These are phyloP conservation scores for Capsella bursapastoris DNA, from an alignment of 345 rosid species.

Conservation along the genomic window DNA sequence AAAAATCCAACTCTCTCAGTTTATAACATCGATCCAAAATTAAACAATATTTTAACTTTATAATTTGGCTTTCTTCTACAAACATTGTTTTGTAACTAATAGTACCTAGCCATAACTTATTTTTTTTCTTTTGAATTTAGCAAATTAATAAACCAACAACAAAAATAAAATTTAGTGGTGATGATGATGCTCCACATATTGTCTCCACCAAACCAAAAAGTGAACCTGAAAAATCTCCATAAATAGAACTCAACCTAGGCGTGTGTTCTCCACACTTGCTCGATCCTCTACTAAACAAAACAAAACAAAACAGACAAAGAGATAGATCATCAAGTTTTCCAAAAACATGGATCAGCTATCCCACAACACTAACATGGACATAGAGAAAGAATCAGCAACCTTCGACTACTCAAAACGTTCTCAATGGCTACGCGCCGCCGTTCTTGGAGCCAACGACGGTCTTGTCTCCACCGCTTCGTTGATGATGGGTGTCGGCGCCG, in stretches of 20 bases:
- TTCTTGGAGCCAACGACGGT: slow-evolving; percentile 93
- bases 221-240: slow-evolving; percentile 36
- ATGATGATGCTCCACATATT: slow-evolving; percentile 46
- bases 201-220: slow-evolving; percentile 48
- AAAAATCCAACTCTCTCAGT: too few species aligned
- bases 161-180: slow-evolving; percentile 40
- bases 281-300: slow-evolving; percentile 27
- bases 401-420: slow-evolving; percentile 83
- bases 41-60: too few species aligned
- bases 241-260: slow-evolving; percentile 55
- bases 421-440: slow-evolving; percentile 96
- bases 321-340: slow-evolving; percentile 30
- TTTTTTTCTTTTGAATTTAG: neutral
- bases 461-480: slow-evolving; percentile 82
- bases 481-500: slow-evolving; percentile 95
- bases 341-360: slow-evolving; percentile 38
- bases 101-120: too few species aligned
- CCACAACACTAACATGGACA: slow-evolving; percentile 45
- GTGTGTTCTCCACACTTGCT: slow-evolving; percentile 74
- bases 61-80: too few species aligned
- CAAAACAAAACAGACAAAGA: slow-evolving; percentile 8
- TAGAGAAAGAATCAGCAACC: slow-evolving; percentile 48
- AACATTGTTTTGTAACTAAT: too few species aligned
- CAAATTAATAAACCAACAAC: neutral
- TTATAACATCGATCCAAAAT: too few species aligned